Base-by-base conservation (phyloP, 2,329 filamentous ascomycete species). In the Alternaria sp. region DNA sequence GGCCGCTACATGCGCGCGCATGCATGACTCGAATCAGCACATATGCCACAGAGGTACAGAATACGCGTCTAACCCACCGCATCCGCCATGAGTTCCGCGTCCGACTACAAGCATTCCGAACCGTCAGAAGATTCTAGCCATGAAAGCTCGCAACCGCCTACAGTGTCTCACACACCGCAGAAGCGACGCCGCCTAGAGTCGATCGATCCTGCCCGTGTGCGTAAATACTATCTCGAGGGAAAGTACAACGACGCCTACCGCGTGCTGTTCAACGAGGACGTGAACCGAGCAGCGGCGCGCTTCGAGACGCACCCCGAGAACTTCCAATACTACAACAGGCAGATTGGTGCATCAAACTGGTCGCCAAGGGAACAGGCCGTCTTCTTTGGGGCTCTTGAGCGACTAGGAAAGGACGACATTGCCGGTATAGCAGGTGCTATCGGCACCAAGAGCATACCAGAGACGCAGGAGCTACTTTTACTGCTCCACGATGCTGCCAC, bases 301-400 rank as follows among this genome's bases (percentile, higher is more conserved):
- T 71, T 73, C 41, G 58, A 62, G 24, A 42, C 55, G 5, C 22
- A 43, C 7, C 46, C 51, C 20, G 34, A 46, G 14, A 55, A 46
- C 34, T 12, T 34, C 41, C 64, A 62, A 43, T 65, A 57, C 59
- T 75, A 48, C 51, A 80, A 36, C 84, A 57, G 85, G 2, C 91
- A 93, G 69, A 80, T 93, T 51, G 93, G 93, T 22, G 82, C 87
- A 26, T 88, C 89, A 1, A 67, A 79, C 11, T 98, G 94, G 94
- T 88, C 86, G 0, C 62, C 84, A 0, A 68, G 80, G 1, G 94
- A 97, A 72, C 96, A 96, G 73, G 81, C 85, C 1, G 67, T 81
- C 0, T 86, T 97, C 59, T 96, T 92, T 74, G 81, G 85, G 14
- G 85, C 87, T 0, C 76, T 96, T 3, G 82, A 84, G 1, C 86